phyloP scores from a whole-genome alignment of 2,329 filamentous ascomycete species.

The Arthrinium phaeospermum region DNA sequence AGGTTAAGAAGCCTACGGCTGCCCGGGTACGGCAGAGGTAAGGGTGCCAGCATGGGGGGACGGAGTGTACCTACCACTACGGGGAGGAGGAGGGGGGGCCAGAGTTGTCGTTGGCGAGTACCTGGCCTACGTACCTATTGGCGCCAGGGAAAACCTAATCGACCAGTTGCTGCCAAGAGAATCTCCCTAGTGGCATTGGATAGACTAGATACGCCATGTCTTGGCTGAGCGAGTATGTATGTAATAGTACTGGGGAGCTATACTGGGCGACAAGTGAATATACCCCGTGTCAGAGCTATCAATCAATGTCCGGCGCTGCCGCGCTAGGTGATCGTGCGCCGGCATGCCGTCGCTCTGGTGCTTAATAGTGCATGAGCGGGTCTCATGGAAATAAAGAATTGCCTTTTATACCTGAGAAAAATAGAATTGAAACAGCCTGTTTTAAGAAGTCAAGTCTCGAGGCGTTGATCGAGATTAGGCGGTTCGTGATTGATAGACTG shows the following conservation, averaged over 20 bases:
- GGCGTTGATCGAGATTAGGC: neutral
- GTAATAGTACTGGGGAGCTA: neutral
- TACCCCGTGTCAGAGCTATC: neutral
- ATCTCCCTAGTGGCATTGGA: neutral
- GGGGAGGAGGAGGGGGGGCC: neutral
- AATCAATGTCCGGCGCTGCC: constrained; percentile 4
- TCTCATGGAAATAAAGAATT: neutral
- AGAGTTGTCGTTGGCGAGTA: neutral
- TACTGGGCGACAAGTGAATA: neutral
- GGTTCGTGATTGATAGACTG: neutral
- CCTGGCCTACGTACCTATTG: constrained; percentile 4
- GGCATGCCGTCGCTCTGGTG: constrained; percentile 5
- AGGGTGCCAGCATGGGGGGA: constrained; percentile 8
- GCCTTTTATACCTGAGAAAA: constrained; percentile 5
- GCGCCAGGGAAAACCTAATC: constrained; percentile 7
- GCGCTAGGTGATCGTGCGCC: constrained; percentile 13
- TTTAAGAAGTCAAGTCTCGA: neutral
- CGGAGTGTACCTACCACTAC: neutral
- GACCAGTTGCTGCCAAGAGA: constrained; percentile 2
- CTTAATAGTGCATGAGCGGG: constrained; percentile 10
- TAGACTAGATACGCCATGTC: neutral
- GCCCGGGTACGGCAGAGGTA: constrained; percentile 11
- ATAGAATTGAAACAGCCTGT: neutral
- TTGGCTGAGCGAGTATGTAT: neutral
- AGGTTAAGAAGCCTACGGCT: constrained; percentile 18